Evolutionary conservation across 208 protist genomes (phyloP).

Genomic region (Acanthamoeba rhysodes): DNA sequence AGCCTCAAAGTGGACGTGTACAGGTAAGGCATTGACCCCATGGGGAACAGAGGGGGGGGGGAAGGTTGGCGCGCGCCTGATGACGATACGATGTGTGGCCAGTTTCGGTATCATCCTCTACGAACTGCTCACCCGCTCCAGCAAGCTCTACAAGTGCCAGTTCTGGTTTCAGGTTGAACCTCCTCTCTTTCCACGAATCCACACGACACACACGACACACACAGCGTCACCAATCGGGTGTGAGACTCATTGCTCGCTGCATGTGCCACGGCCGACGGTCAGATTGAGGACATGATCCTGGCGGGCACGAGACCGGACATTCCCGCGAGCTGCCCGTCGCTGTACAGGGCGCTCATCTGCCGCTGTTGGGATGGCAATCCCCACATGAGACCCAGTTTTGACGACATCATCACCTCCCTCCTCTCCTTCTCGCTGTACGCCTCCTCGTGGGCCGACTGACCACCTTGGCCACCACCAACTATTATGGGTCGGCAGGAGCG

Average conservation of each 20-base stretch:
- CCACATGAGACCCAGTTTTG: background rate
- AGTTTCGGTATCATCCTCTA: constrained; percentile 55
- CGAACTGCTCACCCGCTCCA: constrained; percentile 38
- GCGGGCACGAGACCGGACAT: constrained; percentile 14
- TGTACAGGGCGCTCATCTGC: constrained; percentile 9
- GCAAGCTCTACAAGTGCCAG: background rate
- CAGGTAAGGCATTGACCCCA: no score
- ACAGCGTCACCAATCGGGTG: no score
- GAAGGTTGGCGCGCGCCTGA: constrained; percentile 10
- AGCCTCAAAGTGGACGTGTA: no score
- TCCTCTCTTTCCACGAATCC: no score
- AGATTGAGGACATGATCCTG: constrained; percentile 23
- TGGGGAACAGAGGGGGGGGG: no score
- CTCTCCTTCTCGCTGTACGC: no score
- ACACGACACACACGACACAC: no score
- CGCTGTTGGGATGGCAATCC: constrained; percentile 8
- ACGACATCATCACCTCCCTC: constrained; percentile 28
- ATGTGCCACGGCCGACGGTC: no score
- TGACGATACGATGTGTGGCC: constrained; percentile 11
- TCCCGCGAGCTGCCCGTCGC: background rate
- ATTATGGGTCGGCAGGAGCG: no score
- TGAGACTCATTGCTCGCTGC: background rate
- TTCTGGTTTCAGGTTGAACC: constrained; percentile 48
- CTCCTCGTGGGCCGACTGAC: no score
- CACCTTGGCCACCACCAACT: no score